phyloP scores from a whole-genome alignment of 176 grass and related monocot genomes.

The Oryza longistaminata region DNA sequence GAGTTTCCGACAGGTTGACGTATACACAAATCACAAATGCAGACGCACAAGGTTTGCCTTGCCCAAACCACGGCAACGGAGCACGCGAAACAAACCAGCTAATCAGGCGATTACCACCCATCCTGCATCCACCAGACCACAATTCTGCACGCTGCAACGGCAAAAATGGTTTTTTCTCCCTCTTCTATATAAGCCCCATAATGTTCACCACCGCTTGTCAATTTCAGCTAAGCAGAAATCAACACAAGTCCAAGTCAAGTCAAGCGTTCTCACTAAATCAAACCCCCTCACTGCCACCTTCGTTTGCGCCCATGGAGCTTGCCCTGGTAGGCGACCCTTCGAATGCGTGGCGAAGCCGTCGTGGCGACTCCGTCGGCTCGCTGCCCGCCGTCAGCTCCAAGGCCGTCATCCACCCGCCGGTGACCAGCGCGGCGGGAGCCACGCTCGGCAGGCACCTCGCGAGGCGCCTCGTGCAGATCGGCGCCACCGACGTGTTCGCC shows the following conservation, averaged over 20 bases:
- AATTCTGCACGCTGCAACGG: background rate
- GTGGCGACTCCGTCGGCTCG: conserved; percentile 35
- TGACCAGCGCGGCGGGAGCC: background rate
- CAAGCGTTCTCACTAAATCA: background rate
- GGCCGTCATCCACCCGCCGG: background rate
- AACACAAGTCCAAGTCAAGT: background rate
- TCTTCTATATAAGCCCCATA: conserved; percentile 2
- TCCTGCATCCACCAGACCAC: background rate
- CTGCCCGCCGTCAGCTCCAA: conserved; percentile 4
- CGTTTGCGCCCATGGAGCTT: conserved; percentile 23
- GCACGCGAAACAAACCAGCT: background rate
- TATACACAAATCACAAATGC: background rate
- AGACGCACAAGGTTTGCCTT: background rate
- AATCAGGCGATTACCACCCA: background rate
- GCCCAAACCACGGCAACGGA: background rate
- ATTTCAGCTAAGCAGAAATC: background rate
- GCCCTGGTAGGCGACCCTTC: conserved; percentile 23
- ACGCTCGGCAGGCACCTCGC: conserved; percentile 73
- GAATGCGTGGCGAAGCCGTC: conserved; percentile 33
- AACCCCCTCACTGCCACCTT: background rate
- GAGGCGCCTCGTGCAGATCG: conserved; percentile 71
- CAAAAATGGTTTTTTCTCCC: background rate
- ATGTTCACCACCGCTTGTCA: background rate
- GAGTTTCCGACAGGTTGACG: background rate
- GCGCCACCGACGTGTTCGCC: conserved; percentile 66